A percentile compares a stretch with the other conserved stretches of the same genome.
phyloP scores from a whole-genome alignment of 2,329 filamentous ascomycete species.

The Phialophora tarda region DNA sequence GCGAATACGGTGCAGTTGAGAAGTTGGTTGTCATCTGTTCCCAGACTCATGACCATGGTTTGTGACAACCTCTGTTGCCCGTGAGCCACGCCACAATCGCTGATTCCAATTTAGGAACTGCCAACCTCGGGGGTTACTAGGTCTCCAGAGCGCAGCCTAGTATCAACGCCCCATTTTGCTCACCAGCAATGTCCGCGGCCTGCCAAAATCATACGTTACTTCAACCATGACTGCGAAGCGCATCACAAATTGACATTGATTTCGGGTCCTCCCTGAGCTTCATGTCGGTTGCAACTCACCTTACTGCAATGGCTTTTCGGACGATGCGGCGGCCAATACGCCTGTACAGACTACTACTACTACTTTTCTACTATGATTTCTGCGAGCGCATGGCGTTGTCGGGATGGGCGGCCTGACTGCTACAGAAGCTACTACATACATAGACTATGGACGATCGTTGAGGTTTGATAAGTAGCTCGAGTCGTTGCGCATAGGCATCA shows the following conservation, averaged over 20 bases:
- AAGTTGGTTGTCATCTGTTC: slow-evolving; percentile 18
- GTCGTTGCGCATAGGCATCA: not conserved
- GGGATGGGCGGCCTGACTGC: slow-evolving; percentile 2
- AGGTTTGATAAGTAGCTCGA: not conserved
- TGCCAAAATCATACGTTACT: slow-evolving; percentile 1
- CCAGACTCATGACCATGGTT: slow-evolving; percentile 18
- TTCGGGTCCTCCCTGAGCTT: not conserved
- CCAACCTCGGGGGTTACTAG: slow-evolving; percentile 2
- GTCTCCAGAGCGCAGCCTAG: not conserved
- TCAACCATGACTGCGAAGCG: not conserved
- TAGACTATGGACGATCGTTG: not conserved
- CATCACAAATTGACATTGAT: not conserved
- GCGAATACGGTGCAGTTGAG: slow-evolving; percentile 7
- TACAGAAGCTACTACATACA: slow-evolving; percentile 1
- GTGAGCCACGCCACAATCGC: not conserved
- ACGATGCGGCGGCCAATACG: not conserved
- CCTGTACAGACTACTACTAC: not conserved
- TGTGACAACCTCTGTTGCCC: not conserved
- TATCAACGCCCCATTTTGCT: not conserved
- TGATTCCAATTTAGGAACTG: not conserved
- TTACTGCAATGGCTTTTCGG: not conserved
- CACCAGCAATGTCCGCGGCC: not conserved
- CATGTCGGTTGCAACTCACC: not conserved
- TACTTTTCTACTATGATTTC: not conserved
- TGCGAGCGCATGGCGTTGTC: slow-evolving; percentile 5